phyloP scores from a whole-genome alignment of 2,329 filamentous ascomycete genomes.

The Pseudocercospora cruenta region DNA sequence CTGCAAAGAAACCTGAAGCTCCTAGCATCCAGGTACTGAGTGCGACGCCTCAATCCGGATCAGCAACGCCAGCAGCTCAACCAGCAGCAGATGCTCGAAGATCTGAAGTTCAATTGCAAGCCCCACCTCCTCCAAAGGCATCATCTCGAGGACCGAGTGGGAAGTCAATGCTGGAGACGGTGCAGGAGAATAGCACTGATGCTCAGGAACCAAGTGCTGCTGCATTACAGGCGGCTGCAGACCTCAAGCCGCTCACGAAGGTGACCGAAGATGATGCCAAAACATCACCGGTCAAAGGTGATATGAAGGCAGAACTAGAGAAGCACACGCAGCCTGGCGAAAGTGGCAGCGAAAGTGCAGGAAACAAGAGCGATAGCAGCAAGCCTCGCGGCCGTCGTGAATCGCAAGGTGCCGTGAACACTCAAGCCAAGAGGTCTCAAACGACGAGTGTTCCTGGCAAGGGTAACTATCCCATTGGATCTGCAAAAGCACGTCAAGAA shows the following conservation, averaged over 20 bases:
- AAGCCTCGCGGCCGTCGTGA: constrained; percentile 30
- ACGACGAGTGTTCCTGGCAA: constrained; percentile 56
- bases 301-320: constrained; percentile 25
- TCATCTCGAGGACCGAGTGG: constrained; percentile 43
- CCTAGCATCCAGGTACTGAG: constrained; percentile 52
- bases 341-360: constrained; percentile 68
- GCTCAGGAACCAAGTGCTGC: constrained; percentile 71
- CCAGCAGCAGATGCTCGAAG: constrained; percentile 38
- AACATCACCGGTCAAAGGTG: constrained; percentile 36
- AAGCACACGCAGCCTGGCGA: constrained; percentile 46
- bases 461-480: constrained; percentile 67
- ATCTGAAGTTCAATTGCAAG: constrained; percentile 43
- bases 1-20: constrained; percentile 44
- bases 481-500: constrained; percentile 66
- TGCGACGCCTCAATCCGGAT: constrained; percentile 45
- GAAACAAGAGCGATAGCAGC: constrained; percentile 55
- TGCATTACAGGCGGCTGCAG: constrained; percentile 36
- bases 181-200: constrained; percentile 58
- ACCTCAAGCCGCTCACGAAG: constrained; percentile 36
- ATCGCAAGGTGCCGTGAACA: constrained; percentile 36
- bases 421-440: constrained; percentile 20
- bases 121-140: constrained; percentile 43
- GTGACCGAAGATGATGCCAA: constrained; percentile 33
- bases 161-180: constrained; percentile 75
- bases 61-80: constrained; percentile 32